Percentiles rank a stretch among this genome's conserved stretches.
phyloP scores from a whole-genome alignment of 2,329 filamentous ascomycete genomes.

The Talaromyces sp. region DNA sequence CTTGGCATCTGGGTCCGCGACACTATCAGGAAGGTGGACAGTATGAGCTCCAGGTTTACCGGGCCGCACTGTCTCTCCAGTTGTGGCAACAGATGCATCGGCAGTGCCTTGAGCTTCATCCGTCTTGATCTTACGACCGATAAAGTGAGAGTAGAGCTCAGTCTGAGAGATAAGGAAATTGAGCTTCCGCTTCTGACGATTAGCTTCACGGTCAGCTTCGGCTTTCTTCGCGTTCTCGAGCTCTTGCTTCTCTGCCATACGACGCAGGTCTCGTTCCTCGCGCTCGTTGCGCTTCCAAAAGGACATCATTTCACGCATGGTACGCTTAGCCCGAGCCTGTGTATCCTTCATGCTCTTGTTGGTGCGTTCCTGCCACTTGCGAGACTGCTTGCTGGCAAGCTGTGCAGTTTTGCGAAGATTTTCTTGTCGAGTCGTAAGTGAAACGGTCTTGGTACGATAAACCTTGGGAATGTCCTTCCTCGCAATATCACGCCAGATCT shows the following conservation, averaged over 20 bases:
- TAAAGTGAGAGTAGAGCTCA: constrained; percentile 98
- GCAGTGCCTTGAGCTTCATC: constrained; percentile 75
- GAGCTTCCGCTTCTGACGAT: constrained; percentile 95
- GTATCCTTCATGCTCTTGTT: constrained; percentile 99
- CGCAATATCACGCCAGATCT: constrained; percentile 93
- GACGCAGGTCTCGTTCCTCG: constrained; percentile 89
- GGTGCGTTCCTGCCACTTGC: constrained; percentile 92
- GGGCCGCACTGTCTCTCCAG: constrained; percentile 37
- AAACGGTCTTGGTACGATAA: constrained; percentile 78
- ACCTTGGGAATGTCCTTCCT: constrained; percentile 92
- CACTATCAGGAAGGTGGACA: constrained; percentile 43
- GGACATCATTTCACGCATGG: constrained; percentile 98
- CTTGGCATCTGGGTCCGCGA: constrained; percentile 54
- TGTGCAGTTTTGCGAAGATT: constrained; percentile 98
- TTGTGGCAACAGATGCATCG: constrained; percentile 62
- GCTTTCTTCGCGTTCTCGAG: constrained; percentile 94
- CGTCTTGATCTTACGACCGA: constrained; percentile 98
- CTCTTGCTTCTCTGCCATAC: constrained; percentile 91
- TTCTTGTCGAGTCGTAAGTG: constrained; percentile 79
- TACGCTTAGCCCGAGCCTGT: constrained; percentile 91
- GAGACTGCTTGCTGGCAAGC: constrained; percentile 91
- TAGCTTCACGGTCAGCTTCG: constrained; percentile 94
- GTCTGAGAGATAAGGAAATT: constrained; percentile 99
- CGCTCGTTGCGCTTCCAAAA: constrained; percentile 99
- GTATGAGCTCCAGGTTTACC: constrained; percentile 33